A percentile compares a stretch with the other conserved stretches of the same genome.
phyloP scores from a whole-genome alignment of 805 yeast genomes.

The Cyberlindnera suaveolens region DNA sequence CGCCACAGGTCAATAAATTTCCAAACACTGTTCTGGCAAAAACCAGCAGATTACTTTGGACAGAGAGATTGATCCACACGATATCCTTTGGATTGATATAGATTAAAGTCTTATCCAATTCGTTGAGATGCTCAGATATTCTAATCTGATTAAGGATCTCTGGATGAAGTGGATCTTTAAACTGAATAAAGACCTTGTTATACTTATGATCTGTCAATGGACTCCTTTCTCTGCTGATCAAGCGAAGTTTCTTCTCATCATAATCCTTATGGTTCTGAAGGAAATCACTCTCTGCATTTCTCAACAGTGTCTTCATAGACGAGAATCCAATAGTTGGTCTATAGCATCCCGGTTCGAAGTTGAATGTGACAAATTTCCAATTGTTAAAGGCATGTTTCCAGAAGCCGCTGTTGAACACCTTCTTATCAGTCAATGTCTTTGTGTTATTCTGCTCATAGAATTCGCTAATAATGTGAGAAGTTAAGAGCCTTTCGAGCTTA shows the following conservation, averaged over 20 bases:
- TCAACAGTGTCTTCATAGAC: neutral
- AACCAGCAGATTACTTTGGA: conserved; percentile 30
- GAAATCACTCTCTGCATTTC: neutral
- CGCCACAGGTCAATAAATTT: conserved; percentile 36
- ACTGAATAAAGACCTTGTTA: conserved; percentile 56
- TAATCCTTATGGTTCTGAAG: conserved; percentile 7
- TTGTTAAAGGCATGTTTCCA: conserved; percentile 2
- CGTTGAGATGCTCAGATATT: conserved; percentile 36
- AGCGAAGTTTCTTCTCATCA: conserved; percentile 8
- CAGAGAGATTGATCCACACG: conserved; percentile 58
- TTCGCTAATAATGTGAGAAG: conserved; percentile 26
- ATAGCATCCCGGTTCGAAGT: neutral
- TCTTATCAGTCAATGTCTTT: neutral
- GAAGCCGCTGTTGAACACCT: neutral
- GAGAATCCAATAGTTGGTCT: neutral
- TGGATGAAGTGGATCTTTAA: conserved; percentile 50
- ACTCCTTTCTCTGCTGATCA: conserved; percentile 16
- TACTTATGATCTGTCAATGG: conserved; percentile 23
- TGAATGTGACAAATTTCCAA: neutral
- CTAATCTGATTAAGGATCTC: conserved; percentile 59
- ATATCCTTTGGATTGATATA: conserved; percentile 64
- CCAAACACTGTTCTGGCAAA: conserved; percentile 38
- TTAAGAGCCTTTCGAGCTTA: conserved; percentile 34
- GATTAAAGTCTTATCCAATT: conserved; percentile 36
- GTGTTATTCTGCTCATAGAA: conserved; percentile 1